phyloP scores from a whole-genome alignment of 2,329 filamentous ascomycete species.

The Botrytis paeoniae region DNA sequence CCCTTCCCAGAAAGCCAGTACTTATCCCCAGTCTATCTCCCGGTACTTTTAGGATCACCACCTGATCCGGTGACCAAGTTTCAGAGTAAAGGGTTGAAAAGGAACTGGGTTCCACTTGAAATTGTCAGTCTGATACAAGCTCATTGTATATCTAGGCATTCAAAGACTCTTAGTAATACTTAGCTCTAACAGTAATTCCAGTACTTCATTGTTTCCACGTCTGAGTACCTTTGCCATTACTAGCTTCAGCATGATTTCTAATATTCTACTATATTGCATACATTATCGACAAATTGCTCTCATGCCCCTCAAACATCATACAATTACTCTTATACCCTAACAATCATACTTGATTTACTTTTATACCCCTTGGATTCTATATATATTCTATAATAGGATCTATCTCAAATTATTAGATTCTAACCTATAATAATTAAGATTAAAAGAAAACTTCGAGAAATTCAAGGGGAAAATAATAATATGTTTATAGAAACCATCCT shows the following conservation, averaged over 20 bases:
- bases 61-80: background rate
- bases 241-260: background rate
- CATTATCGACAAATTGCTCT: too few relatives aligned
- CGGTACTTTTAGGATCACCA: background rate
- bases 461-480: too few relatives aligned
- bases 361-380: too few relatives aligned
- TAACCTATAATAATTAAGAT: too few relatives aligned
- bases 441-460: too few relatives aligned
- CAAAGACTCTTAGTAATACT: background rate
- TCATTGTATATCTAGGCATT: background rate
- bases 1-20: background rate
- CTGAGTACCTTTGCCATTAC: background rate
- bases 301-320: too few relatives aligned
- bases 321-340: too few relatives aligned
- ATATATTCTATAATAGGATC: too few relatives aligned
- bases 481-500: too few relatives aligned
- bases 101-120: background rate
- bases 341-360: too few relatives aligned
- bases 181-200: background rate
- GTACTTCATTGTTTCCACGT: background rate
- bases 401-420: too few relatives aligned
- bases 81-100: background rate
- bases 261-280: background rate
- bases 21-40: background rate
- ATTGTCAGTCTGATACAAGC: background rate